phyloP scores from a whole-genome alignment of 2,329 filamentous ascomycete genomes.

The Fusarium stilboides region DNA sequence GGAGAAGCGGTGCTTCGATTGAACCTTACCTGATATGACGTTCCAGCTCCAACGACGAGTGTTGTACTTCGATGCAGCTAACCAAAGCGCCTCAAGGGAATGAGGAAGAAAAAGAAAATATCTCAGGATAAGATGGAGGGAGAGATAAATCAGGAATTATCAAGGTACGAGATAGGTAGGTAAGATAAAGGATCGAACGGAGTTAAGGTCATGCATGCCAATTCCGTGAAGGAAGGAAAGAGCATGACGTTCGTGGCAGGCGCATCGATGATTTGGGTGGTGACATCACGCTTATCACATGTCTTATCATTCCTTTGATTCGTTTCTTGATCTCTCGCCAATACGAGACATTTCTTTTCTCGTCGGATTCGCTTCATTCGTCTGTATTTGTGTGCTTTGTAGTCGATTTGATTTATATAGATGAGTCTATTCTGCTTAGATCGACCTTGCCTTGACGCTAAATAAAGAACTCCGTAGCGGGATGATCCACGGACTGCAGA shows the following conservation, averaged over 20 bases:
- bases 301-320: neutral
- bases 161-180: neutral
- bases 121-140: neutral
- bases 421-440: slow-evolving; percentile 7
- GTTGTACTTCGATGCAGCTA: neutral
- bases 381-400: neutral
- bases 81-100: neutral
- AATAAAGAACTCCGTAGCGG: slow-evolving; percentile 18
- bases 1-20: neutral
- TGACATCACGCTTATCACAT: slow-evolving; percentile 39
- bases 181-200: slow-evolving; percentile 16
- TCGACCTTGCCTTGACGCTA: slow-evolving; percentile 17
- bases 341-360: neutral
- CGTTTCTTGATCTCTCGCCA: neutral
- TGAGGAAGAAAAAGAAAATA: neutral
- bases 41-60: neutral
- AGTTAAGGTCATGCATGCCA: slow-evolving; percentile 31
- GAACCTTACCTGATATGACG: slow-evolving; percentile 18
- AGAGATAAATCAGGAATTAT: slow-evolving; percentile 2
- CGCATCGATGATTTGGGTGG: slow-evolving; percentile 1
- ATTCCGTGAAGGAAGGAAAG: slow-evolving; percentile 7
- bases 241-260: slow-evolving; percentile 25
- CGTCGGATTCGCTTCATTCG: too few relatives aligned
- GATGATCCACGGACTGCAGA: slow-evolving; percentile 31
- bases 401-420: neutral